These are phyloP conservation scores for Populus nigra DNA, from an alignment of 345 rosid species.

Conservation along the genomic window DNA sequence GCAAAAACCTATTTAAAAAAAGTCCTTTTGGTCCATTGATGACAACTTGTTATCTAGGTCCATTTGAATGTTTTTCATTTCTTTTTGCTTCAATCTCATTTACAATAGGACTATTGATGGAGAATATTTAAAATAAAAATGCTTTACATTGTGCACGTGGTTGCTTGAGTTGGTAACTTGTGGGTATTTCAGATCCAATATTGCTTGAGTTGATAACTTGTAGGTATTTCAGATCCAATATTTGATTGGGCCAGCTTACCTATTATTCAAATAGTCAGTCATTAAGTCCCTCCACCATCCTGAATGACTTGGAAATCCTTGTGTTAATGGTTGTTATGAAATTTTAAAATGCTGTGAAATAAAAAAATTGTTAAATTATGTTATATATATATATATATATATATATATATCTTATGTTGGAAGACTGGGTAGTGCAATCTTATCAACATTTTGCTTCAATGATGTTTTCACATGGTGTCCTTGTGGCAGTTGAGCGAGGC, in stretches of 20 bases:
- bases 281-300: background rate
- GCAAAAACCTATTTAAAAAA: background rate
- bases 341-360: background rate
- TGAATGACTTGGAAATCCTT: background rate
- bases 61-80: background rate
- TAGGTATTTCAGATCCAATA: background rate
- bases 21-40: background rate
- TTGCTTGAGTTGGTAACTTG: background rate
- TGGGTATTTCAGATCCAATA: background rate
- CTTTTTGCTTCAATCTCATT: background rate
- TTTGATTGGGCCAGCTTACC: background rate
- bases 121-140: background rate
- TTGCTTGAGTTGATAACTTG: background rate
- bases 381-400: too few relatives aligned
- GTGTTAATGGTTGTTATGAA: background rate
- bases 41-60: background rate
- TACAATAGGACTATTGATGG: background rate
- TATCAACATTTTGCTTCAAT: background rate
- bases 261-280: background rate
- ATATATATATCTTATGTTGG: background rate
- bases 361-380: background rate
- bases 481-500: constrained; percentile 68
- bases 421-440: background rate
- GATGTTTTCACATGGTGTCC: background rate
- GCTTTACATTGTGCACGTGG: background rate